Evolutionary conservation across 2,329 filamentous ascomycete genomes (phyloP).

Genomic region (Cadophora luteo-olivacea): DNA sequence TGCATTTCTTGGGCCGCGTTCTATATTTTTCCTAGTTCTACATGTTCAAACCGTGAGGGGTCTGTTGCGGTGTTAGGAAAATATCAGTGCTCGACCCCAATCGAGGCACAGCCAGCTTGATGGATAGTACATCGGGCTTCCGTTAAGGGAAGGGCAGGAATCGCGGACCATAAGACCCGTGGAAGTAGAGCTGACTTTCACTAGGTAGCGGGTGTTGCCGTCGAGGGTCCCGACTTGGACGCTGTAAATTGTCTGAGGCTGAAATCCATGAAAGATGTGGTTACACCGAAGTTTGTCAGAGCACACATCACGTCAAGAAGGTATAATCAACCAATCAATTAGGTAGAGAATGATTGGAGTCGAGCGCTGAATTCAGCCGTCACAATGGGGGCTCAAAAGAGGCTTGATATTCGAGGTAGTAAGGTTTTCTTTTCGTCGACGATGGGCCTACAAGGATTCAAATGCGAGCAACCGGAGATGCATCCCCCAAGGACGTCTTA

Average conservation of each 20-base stretch:
- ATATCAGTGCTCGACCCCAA: too few species aligned
- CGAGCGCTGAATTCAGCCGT: background rate
- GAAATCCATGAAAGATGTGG: background rate
- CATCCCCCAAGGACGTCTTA: background rate
- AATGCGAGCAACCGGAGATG: too few species aligned
- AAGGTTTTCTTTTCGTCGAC: background rate
- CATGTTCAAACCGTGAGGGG: too few species aligned
- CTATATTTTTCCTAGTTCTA: too few species aligned
- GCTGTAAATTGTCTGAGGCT: constrained; percentile 6
- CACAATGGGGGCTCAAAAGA: background rate
- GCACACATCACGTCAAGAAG: background rate
- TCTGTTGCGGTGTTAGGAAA: too few species aligned
- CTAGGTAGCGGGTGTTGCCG: background rate
- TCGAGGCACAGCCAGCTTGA: background rate
- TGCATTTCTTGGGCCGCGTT: background rate
- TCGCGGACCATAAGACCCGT: too few species aligned
- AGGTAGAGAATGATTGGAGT: background rate
- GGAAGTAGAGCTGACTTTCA: background rate
- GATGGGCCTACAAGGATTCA: background rate
- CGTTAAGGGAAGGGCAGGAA: too few species aligned
- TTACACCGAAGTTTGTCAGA: background rate
- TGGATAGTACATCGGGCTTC: background rate
- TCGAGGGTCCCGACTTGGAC: background rate
- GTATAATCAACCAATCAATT: background rate
- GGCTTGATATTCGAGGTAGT: background rate